Evolutionary conservation across 2,329 filamentous ascomycete genomes (phyloP).

Genomic region (Sodiomyces alkalinus): DNA sequence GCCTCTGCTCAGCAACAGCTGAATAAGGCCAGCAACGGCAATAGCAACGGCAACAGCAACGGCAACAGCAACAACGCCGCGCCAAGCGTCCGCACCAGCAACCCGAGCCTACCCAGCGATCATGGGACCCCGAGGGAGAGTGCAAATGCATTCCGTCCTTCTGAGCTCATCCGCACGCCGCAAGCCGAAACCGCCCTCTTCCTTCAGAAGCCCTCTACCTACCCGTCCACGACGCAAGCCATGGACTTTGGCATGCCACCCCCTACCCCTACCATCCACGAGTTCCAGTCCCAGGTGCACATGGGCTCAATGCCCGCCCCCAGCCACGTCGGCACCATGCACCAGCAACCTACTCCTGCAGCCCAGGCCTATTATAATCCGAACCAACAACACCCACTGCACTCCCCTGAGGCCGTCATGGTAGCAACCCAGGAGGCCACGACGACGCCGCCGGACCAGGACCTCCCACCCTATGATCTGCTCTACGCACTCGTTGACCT

Average conservation of each 20-base stretch:
- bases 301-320: conserved; percentile 23
- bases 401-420: conserved; percentile 42
- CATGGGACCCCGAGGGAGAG: conserved; percentile 39
- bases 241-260: conserved; percentile 35
- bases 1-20: conserved; percentile 18
- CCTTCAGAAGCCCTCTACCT: conserved; percentile 40
- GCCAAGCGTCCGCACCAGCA: conserved; percentile 31
- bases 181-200: conserved; percentile 46
- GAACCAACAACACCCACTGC: conserved; percentile 28
- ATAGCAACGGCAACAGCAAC: too few species aligned
- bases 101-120: conserved; percentile 36
- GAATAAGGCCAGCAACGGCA: too few species aligned
- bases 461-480: conserved; percentile 60
- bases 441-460: conserved; percentile 40
- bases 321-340: conserved; percentile 15
- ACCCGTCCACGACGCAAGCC: conserved; percentile 28
- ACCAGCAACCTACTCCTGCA: conserved; percentile 17
- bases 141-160: conserved; percentile 30
- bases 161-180: conserved; percentile 34
- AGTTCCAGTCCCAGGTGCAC: conserved; percentile 31
- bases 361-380: conserved; percentile 35
- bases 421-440: conserved; percentile 26
- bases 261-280: conserved; percentile 29
- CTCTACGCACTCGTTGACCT: conserved; percentile 59
- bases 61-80: conserved; percentile 14